Percentiles rank a stretch among this genome's conserved stretches.
phyloP scores from a whole-genome alignment of 345 rosid species.

The Hibiscus syriacus region DNA sequence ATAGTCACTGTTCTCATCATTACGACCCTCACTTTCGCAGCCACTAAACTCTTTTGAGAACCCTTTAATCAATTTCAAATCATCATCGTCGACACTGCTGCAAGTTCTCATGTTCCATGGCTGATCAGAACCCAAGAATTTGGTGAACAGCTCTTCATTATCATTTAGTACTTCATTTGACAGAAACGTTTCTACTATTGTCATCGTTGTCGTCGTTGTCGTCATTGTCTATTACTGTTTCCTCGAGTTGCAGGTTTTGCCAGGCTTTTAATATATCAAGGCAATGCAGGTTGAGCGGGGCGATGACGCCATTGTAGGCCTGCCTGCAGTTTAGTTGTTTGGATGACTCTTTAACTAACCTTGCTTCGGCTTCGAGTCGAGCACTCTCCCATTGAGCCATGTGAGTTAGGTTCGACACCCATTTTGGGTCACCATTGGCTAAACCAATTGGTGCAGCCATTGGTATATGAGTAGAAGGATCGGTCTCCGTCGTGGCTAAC shows the following conservation, averaged over 20 bases:
- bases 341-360: slow-evolving; percentile 36
- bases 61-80: neutral
- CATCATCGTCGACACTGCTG: neutral
- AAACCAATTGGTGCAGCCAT: neutral
- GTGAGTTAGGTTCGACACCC: slow-evolving; percentile 25
- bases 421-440: neutral
- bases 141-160: no score
- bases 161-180: neutral
- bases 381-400: slow-evolving; percentile 58
- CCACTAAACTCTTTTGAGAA: neutral
- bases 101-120: neutral
- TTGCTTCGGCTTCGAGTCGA: slow-evolving; percentile 49
- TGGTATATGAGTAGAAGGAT: neutral
- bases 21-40: neutral
- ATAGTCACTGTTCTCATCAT: neutral
- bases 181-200: neutral
- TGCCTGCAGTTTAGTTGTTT: no score
- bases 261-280: slow-evolving; percentile 18
- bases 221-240: no score
- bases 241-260: no score
- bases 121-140: no score
- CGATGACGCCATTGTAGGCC: neutral
- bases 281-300: slow-evolving; percentile 6
- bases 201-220: no score
- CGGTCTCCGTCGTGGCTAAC: neutral